Evolutionary conservation across 1,284 basidiomycete genomes (phyloP).

Genomic region (Megacollybia platyphylla): DNA sequence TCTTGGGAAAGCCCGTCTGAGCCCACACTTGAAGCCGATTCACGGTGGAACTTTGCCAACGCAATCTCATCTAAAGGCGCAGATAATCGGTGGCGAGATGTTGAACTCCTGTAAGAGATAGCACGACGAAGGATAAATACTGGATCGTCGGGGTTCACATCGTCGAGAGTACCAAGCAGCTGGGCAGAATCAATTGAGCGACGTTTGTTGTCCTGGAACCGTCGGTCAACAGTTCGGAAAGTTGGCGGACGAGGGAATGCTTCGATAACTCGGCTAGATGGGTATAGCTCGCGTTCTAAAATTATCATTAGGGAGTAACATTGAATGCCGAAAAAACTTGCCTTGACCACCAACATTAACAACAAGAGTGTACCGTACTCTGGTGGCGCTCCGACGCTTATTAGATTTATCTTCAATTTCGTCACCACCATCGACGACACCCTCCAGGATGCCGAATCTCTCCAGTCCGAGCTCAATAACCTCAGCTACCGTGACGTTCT

Average conservation of each 20-base stretch:
- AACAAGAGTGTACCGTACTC: conserved; percentile 73
- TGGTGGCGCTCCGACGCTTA: conserved; percentile 64
- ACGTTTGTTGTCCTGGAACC: conserved; percentile 58
- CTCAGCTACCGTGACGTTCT: conserved; percentile 92
- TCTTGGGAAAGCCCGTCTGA: conserved; percentile 22
- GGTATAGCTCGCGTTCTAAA: conserved; percentile 63
- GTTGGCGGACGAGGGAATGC: conserved; percentile 71
- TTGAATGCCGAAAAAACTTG: conserved; percentile 19
- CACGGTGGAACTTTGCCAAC: conserved; percentile 54
- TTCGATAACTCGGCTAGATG: conserved; percentile 75
- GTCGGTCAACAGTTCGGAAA: conserved; percentile 51
- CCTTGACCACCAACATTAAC: conserved; percentile 46
- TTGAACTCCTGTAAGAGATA: conserved; percentile 53
- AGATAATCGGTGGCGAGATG: conserved; percentile 52
- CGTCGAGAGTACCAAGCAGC: conserved; percentile 58
- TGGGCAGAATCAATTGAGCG: conserved; percentile 78
- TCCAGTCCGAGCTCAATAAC: conserved; percentile 89
- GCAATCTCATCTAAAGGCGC: conserved; percentile 70
- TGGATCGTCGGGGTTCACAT: conserved; percentile 75
- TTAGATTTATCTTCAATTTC: conserved; percentile 87
- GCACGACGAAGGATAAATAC: conserved; percentile 80
- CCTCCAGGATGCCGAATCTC: conserved; percentile 86
- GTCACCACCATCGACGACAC: conserved; percentile 95
- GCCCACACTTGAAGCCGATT: conserved; percentile 40
- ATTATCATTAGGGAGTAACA: conserved; percentile 4